Evolutionary conservation across 176 grass and related monocot genomes (phyloP).

Genomic region (Aegilops bicornis): DNA sequence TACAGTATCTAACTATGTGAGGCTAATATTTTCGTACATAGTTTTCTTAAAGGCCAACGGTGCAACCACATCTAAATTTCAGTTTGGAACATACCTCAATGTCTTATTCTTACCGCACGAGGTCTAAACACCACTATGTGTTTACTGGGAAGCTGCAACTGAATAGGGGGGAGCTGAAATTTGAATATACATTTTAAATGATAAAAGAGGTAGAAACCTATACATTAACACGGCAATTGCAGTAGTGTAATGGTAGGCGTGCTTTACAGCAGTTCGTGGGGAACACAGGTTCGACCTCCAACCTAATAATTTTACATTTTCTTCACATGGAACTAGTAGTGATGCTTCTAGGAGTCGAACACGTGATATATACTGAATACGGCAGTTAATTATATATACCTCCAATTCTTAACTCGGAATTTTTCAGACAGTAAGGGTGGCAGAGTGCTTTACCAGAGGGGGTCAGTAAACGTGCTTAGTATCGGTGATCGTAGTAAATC

Average conservation of each 20-base stretch:
- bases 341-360: not conserved
- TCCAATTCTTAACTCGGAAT: not conserved
- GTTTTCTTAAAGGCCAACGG: not conserved
- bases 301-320: not conserved
- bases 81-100: not conserved
- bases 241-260: too few relatives aligned
- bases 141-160: not conserved
- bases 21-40: not conserved
- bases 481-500: not conserved
- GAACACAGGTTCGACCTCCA: not conserved
- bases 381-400: not conserved
- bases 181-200: too few relatives aligned
- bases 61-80: not conserved
- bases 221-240: too few relatives aligned
- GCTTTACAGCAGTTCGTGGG: too few relatives aligned
- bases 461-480: not conserved
- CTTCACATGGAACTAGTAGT: not conserved
- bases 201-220: too few relatives aligned
- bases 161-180: too few relatives aligned
- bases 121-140: not conserved
- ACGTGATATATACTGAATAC: not conserved
- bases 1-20: too few relatives aligned
- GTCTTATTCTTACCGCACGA: not conserved
- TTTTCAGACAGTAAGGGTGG: not conserved
- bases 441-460: not conserved